phyloP scores from a whole-genome alignment of 306 rosid species.

The Cucumis hystrix region DNA sequence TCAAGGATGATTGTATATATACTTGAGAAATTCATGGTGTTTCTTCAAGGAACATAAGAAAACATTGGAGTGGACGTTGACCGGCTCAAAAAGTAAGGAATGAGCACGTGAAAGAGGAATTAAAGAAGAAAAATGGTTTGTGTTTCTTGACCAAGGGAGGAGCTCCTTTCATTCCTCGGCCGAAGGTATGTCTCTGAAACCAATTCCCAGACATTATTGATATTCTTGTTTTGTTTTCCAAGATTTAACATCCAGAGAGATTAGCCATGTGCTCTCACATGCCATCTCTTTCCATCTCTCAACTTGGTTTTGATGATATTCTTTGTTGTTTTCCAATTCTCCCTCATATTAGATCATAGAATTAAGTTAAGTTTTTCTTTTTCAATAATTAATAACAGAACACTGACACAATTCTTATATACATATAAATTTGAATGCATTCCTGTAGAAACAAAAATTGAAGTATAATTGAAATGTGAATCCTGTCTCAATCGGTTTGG shows the following conservation, averaged over 20 bases:
- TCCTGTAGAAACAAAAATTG: background rate
- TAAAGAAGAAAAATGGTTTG: background rate
- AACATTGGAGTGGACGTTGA: conserved; percentile 1
- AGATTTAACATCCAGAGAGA: background rate
- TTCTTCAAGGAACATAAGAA: background rate
- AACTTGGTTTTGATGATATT: background rate
- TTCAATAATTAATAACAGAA: background rate
- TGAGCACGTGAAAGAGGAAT: background rate
- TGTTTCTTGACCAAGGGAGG: conserved; percentile 3
- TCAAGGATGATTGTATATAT: background rate
- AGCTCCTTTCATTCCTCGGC: background rate
- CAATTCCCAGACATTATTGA: background rate
- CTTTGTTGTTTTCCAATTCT: background rate
- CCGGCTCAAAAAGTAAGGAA: background rate
- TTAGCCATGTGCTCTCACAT: background rate
- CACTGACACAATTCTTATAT: background rate
- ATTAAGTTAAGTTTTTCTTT: too few species aligned
- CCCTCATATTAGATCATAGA: too few species aligned
- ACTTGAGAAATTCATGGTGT: background rate
- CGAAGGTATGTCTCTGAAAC: conserved; percentile 4
- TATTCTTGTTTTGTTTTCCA: background rate
- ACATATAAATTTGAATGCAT: background rate
- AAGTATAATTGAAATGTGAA: background rate
- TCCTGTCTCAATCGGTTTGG: background rate
- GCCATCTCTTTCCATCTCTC: background rate